Conservation (phyloP, 2,329 filamentous ascomycete genomes). For the Cordyceps cateniannulata region DNA sequence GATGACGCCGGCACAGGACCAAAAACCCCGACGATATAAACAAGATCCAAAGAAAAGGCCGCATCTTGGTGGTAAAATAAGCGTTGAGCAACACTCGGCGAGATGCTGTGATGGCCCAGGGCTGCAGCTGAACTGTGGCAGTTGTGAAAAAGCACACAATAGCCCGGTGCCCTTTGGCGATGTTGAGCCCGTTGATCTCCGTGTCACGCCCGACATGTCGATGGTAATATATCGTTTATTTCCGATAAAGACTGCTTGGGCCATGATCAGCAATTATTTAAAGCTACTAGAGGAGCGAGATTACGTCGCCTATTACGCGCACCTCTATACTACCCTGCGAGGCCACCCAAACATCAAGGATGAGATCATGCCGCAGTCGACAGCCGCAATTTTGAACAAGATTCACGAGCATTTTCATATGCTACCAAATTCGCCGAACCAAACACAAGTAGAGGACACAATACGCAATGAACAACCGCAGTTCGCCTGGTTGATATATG, state of each 20-base stretch:
- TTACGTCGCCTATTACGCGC: background rate
- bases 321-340: background rate
- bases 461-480: background rate
- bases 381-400: background rate
- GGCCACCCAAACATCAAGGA: background rate
- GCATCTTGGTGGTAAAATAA: no score
- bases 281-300: background rate
- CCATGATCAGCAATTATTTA: background rate
- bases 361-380: background rate
- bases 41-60: no score
- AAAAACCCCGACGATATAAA: no score
- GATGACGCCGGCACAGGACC: background rate
- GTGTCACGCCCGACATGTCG: background rate
- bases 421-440: background rate
- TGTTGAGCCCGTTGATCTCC: background rate
- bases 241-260: background rate
- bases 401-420: background rate
- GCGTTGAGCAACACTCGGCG: no score
- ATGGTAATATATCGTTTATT: background rate
- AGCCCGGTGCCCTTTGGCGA: background rate
- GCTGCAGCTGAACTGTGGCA: no score
- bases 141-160: no score
- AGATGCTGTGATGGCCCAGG: no score
- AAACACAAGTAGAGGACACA: background rate
- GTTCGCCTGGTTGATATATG: background rate